Base-by-base conservation (phyloP, 164 flowering plant species). In the Euptelea pleiosperma region DNA sequence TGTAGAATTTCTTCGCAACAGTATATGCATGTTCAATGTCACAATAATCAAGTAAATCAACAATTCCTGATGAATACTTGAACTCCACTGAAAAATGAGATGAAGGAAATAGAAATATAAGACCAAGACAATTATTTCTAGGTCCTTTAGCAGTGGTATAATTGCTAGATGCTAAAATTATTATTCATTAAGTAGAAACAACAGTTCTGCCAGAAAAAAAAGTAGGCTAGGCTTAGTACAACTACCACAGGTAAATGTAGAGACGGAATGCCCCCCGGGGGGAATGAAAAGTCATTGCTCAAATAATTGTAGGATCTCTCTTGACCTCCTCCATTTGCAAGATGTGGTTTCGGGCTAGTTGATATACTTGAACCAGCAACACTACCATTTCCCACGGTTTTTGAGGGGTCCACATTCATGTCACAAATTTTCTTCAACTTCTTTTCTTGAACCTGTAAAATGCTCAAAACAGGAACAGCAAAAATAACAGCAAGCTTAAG, bases 371-470 rank as follows among this genome's bases (percentile, higher is more conserved):
- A 65, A 55, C 81, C 75, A 52, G 87, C 78, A 75, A 78, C 36
- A 64, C 72, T 74, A 37, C 96, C 91, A 78, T 94, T 87, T 74
- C 80, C 90, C 40, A 68, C 65, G 59, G 75, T 68, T 73, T 81
- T 85, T 44, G 82, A 72, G 47, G 84, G 78, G 60, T 88, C 95
- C 56, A 86, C 53, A 82, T 91, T 94, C 89, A 91, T 85, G 7
- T 85, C 92, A 65, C 84, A 63, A 47, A 94, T 62, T 70, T 87
- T 94, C 75, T 91, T 94, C 54, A 91, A 75, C 81, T 90, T 94
- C 76, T 89, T 94, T 73, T 94, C 99, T 75, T 91, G 97, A 45
- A 94, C 96, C 99, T 94, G 85, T 57, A n/a, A n/a, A n/a, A n/a
- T n/a, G n/a, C n/a, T 28, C n/a, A n/a, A n/a, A n/a, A n/a, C n/a